These are phyloP conservation scores for Prunus mume DNA, from an alignment of 306 rosid species.

Conservation along the genomic window DNA sequence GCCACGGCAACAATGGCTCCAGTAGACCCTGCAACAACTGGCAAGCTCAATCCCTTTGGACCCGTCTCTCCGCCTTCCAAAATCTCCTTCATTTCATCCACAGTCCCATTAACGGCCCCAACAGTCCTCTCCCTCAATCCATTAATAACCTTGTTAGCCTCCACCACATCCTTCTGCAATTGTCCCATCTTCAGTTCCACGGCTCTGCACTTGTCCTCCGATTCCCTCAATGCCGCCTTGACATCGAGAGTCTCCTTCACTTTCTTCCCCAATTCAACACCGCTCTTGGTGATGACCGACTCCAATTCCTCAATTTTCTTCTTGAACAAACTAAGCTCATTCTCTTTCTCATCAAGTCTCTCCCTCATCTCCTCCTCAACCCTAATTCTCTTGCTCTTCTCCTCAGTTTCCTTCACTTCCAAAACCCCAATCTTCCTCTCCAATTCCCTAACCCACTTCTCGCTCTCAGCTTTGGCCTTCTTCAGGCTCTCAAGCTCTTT, in stretches of 20 bases:
- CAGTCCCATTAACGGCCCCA: conserved; percentile 40
- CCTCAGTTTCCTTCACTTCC: conserved; percentile 86
- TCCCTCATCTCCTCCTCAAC: conserved; percentile 83
- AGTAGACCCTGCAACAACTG: conserved; percentile 65
- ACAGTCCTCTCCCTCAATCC: conserved; percentile 54
- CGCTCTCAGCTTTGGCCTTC: conserved; percentile 49
- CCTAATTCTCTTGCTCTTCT: conserved; percentile 71
- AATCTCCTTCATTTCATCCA: conserved; percentile 37
- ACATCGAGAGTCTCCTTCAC: conserved; percentile 39
- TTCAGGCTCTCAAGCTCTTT: conserved; percentile 53
- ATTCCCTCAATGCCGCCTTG: conserved; percentile 41
- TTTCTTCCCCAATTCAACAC: conserved; percentile 41
- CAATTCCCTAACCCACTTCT: conserved; percentile 63
- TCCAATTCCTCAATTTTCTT: conserved; percentile 49
- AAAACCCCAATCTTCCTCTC: conserved; percentile 74
- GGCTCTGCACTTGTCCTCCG: conserved; percentile 40
- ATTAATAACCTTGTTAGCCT: conserved; percentile 42
- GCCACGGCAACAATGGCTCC: conserved; percentile 53
- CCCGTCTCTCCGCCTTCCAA: conserved; percentile 37
- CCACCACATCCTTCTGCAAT: conserved; percentile 54
- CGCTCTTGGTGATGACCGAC: conserved; percentile 24
- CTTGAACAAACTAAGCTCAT: conserved; percentile 39
- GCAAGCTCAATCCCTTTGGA: conserved; percentile 52
- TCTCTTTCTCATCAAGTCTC: conserved; percentile 57
- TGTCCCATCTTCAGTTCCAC: conserved; percentile 43